Base-by-base conservation (phyloP, 768 basidiomycete species). In the Psilocybe tampanensis region DNA sequence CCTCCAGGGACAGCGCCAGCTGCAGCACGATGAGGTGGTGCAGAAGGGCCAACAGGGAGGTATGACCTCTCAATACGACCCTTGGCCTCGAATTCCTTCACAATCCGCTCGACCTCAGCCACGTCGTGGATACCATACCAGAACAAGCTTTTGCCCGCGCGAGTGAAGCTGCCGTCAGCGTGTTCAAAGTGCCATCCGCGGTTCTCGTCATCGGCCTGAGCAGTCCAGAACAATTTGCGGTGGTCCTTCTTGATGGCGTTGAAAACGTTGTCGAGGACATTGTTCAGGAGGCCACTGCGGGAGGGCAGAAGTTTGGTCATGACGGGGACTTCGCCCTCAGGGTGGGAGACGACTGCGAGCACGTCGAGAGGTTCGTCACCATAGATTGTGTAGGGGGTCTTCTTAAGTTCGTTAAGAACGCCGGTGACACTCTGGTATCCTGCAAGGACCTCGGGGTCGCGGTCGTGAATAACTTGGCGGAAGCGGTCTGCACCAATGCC, bases 321-420 rank as follows among this genome's bases (percentile, higher is more conserved):
- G 34, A 99, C 89, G 6, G 97, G 93, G 3, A 82, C 77, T 74
- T 98, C 90, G 62, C 87, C 94, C 44, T 86, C 84, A 1, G 97
- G 96, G 70, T 94, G 93, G 5, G 92, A 88, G 34, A 99, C 94
- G 58, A 99, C 87, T 19, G 95, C 97, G 49, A 99, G 81, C 34
- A 92, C 94, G 66, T 99, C 96, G 59, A 98, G 83, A 8, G 95
- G 94, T 71, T 99, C 97, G 71, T 99, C 96, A n/a, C 94, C 96
- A 70, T 98, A 98, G 66, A 99, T 88, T 15, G 93, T 94, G 80
- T 89, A 95, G 0, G 94, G 92, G 0, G 86, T 84, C 61, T 85
- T 82, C 72, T 92, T 88, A 64, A 98, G 80, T 19, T 86, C 84
- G 68, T 83, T 86, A 66, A 99, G 83, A 33, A 95, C 88, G 44